Conservation (phyloP, 208 protist genomes). For the Crithidia mellificae region DNA sequence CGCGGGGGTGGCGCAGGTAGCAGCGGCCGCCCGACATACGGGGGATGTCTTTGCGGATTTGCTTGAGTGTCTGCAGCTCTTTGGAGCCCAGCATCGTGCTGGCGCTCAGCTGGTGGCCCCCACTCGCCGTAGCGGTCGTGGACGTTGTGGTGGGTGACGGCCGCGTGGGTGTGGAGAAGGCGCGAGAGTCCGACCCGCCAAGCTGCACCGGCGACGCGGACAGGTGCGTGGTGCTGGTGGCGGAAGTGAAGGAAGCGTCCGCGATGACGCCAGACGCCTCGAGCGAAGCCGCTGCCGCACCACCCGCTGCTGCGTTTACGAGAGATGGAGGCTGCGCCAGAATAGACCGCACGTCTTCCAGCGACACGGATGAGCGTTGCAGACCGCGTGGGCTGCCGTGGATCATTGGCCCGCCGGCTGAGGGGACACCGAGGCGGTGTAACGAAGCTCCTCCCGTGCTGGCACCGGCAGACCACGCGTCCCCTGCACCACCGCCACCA, state of each 20-base stretch:
- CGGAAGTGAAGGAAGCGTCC: background rate
- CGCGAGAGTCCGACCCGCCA: background rate
- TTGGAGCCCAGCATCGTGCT: constrained; percentile 48
- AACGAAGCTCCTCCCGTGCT: too few relatives aligned
- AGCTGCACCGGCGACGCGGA: background rate
- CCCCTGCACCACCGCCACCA: background rate
- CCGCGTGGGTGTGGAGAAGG: background rate
- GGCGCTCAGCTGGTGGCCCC: constrained; percentile 26
- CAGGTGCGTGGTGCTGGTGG: background rate
- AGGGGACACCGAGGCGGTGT: background rate
- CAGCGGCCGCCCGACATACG: constrained; percentile 72
- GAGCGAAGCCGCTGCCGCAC: background rate
- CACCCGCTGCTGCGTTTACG: too few relatives aligned
- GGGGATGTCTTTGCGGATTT: constrained; percentile 91
- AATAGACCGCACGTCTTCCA: constrained; percentile 12
- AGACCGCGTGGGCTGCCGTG: background rate
- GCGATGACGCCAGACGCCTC: background rate
- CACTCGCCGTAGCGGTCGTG: background rate
- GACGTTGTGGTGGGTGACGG: background rate
- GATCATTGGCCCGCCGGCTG: too few relatives aligned
- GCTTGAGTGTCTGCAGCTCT: constrained; percentile 63
- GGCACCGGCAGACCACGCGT: too few relatives aligned
- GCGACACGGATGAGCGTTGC: background rate
- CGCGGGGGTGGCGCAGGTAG: constrained; percentile 68
- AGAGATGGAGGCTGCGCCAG: constrained; percentile 2